Base-by-base conservation (phyloP, 495 filamentous ascomycete genomes). In the Aspergillus nanangensis region DNA sequence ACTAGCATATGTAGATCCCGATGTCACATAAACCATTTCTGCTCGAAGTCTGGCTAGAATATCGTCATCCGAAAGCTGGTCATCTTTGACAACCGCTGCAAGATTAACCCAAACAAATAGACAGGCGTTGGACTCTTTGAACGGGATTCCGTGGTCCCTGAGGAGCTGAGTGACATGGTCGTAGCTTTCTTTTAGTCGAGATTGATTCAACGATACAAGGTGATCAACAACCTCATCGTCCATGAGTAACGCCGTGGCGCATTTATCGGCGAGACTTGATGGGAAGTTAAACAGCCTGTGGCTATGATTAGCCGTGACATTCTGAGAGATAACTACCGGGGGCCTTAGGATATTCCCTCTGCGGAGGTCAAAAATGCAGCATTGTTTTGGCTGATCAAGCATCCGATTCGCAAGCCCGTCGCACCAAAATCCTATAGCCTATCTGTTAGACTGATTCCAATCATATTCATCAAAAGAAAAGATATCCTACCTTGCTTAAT, bases 401-500 rank as follows among this genome's bases (percentile, higher is more conserved):
- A 44, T 3, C 52, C 52, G 38, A 55, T 45, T 23, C 52, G 20
- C 11, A 55, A 32, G 0, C 52, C 52, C 4, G 39, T 48, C 5
- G 47, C 47, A n/a, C 47, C 47, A 27, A 55, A 55, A 31, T 55
- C 52, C 52, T 55, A 41, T 29, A n/a, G 3, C n/a, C n/a, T n/a
- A 24, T 1, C 20, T 7, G 18, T 23, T 1, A 13, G n/a, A 31
- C 31, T 19, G 11, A 3, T 27, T 23, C 47, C 56, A 9, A 56
- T 21, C 18, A 22, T 35, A 4, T 20, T 11, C 20, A 8, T 8
- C 25, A 33, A 22, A 13, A 35, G 18, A 5, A 17, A 34, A 13
- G 7, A 13, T 31, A 7, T 31, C 71, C 71, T 46, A 80, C 77
- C 56, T 55, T 55, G 37, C 47, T 55, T n/a, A 55, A 21, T 0